phyloP scores from a whole-genome alignment of 768 basidiomycete genomes.

The Xanthoconium purpureum region DNA sequence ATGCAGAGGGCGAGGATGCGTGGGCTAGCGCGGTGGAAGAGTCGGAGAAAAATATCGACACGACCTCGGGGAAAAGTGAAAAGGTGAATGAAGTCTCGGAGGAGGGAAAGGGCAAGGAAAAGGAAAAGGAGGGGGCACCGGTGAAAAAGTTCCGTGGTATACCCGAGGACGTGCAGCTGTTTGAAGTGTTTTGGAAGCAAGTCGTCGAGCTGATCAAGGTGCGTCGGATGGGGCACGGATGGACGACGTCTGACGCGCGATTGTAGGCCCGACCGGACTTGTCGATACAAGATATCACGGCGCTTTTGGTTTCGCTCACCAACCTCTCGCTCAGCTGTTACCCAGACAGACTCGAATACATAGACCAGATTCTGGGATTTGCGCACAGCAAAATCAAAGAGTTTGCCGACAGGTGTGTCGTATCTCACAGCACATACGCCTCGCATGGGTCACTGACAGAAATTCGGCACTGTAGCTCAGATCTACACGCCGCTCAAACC shows the following conservation, averaged over 20 bases:
- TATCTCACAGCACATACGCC: not conserved
- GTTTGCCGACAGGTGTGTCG: constrained; percentile 67
- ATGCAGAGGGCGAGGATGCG: constrained; percentile 22
- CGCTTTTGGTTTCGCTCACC: constrained; percentile 89
- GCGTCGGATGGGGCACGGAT: constrained; percentile 17
- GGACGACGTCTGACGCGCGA: not conserved
- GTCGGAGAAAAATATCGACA: constrained; percentile 17
- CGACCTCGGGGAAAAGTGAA: not conserved
- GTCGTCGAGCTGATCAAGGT: constrained; percentile 98
- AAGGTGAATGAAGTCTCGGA: constrained; percentile 21
- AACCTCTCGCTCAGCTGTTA: constrained; percentile 97
- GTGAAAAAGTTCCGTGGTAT: constrained; percentile 90
- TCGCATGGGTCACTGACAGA: constrained; percentile 1
- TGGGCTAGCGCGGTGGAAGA: constrained; percentile 25
- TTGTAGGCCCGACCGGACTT: constrained; percentile 90
- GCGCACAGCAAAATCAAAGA: constrained; percentile 84
- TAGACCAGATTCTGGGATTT: constrained; percentile 92
- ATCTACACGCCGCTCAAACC: constrained; percentile 85
- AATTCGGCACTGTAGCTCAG: constrained; percentile 53
- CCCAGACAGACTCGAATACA: constrained; percentile 94
- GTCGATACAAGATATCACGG: constrained; percentile 96
- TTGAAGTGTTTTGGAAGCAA: constrained; percentile 99
- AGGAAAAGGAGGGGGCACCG: constrained; percentile 53
- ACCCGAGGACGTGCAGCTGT: constrained; percentile 90
- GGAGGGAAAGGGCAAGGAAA: constrained; percentile 46